phyloP scores from a whole-genome alignment of 2,329 filamentous ascomycete species.

The Neoarthrinium moseri region DNA sequence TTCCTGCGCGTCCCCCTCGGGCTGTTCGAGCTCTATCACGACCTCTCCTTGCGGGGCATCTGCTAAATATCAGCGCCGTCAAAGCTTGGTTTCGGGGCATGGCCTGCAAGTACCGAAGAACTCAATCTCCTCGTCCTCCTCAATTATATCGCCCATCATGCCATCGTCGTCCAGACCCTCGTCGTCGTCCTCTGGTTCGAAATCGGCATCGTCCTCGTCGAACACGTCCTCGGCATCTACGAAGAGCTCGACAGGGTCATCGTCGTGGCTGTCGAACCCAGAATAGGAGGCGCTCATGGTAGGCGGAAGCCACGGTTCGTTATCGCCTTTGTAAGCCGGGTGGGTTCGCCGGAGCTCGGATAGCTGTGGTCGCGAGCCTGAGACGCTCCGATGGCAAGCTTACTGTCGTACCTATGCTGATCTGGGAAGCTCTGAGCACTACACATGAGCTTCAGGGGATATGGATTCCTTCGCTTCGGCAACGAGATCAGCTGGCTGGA shows the following conservation, averaged over 20 bases:
- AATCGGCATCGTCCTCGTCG: constrained; percentile 19
- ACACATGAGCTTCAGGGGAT: too few relatives aligned
- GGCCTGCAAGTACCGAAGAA: constrained; percentile 24
- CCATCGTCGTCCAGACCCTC: constrained; percentile 22
- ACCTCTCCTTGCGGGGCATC: constrained; percentile 27
- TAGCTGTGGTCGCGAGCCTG: neutral
- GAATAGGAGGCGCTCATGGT: constrained; percentile 3
- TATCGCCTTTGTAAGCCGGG: constrained; percentile 6
- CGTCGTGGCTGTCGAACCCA: neutral
- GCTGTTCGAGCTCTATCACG: constrained; percentile 28
- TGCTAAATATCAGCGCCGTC: neutral
- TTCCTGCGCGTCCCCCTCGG: too few relatives aligned
- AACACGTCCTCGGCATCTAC: constrained; percentile 22
- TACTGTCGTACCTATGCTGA: too few relatives aligned
- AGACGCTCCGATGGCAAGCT: neutral
- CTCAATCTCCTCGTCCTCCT: constrained; percentile 22
- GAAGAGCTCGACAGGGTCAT: constrained; percentile 15
- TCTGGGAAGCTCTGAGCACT: too few relatives aligned
- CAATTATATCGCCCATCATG: constrained; percentile 10
- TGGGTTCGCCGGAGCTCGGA: too few relatives aligned
- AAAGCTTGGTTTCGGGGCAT: constrained; percentile 2
- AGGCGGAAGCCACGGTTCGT: neutral
- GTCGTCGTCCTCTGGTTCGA: constrained; percentile 22
- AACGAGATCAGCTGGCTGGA: too few relatives aligned
- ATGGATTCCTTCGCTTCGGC: too few relatives aligned